phyloP scores from a whole-genome alignment of 202 grass and related monocot genomes.

The Hordeum pubiflorum region DNA sequence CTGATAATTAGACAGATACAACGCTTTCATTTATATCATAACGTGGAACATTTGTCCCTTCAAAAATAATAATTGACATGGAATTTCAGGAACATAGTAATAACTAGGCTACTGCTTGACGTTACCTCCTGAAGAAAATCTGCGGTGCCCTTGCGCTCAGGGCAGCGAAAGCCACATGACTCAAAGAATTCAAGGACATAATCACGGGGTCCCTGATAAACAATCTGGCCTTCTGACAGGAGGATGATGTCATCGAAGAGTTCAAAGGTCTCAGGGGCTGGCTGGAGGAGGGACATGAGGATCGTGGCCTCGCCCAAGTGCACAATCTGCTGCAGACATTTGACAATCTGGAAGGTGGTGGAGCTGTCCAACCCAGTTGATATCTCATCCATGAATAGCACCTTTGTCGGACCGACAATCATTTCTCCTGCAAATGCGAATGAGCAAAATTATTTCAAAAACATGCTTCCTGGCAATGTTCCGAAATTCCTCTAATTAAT shows the following conservation, averaged over 20 bases:
- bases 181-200: slow-evolving; percentile 78
- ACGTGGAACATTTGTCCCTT: neutral
- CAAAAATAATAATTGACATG: neutral
- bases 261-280: slow-evolving; percentile 84
- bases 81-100: slow-evolving; percentile 4
- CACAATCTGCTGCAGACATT: slow-evolving; percentile 93
- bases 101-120: neutral
- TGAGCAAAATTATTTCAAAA: neutral
- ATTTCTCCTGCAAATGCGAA: slow-evolving; percentile 75
- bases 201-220: slow-evolving; percentile 85
- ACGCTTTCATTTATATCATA: neutral
- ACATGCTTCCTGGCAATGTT: slow-evolving; percentile 1
- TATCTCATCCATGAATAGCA: slow-evolving; percentile 99
- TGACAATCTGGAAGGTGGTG: slow-evolving; percentile 98
- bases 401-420: slow-evolving; percentile 93
- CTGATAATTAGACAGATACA: slow-evolving; percentile 28
- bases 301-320: slow-evolving; percentile 93
- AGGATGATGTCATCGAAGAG: slow-evolving; percentile 92
- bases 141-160: slow-evolving; percentile 90
- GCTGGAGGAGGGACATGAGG: slow-evolving; percentile 99
- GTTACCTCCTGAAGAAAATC: slow-evolving; percentile 97
- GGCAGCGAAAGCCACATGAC: slow-evolving; percentile 66
- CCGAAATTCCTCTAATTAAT: neutral
- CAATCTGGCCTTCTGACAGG: slow-evolving; percentile 93
- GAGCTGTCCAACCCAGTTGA: slow-evolving; percentile 97